A percentile compares a stretch with the other conserved stretches of the same genome.
Evolutionary conservation across 495 filamentous ascomycete species (phyloP).

Genomic region (Aspergillus asperescens): DNA sequence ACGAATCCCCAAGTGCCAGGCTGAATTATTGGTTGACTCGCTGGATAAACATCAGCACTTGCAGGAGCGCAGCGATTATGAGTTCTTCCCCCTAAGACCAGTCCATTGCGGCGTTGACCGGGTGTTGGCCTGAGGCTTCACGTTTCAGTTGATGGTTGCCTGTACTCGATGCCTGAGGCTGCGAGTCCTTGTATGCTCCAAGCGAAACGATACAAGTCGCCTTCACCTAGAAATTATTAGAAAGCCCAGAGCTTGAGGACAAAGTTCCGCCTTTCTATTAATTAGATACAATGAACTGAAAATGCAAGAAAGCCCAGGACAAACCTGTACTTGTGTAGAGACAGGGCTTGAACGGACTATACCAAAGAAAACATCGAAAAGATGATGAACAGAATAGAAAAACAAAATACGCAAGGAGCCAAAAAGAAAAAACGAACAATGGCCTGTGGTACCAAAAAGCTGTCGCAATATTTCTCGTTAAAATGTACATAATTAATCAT

Average conservation of each 20-base stretch:
- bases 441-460: constrained; percentile 7
- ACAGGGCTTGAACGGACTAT: not conserved
- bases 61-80: not conserved
- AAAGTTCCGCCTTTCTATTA: not conserved
- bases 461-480: constrained; percentile 6
- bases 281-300: not conserved
- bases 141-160: not conserved
- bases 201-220: no score
- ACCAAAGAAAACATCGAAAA: not conserved
- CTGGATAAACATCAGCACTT: constrained; percentile 1
- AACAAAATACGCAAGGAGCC: not conserved
- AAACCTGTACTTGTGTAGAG: not conserved
- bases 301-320: no score
- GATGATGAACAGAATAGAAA: not conserved
- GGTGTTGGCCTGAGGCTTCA: not conserved
- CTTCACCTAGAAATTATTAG: no score
- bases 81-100: not conserved
- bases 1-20: not conserved
- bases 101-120: not conserved
- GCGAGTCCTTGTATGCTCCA: no score
- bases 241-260: no score
- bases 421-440: not conserved
- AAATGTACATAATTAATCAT: constrained; percentile 4
- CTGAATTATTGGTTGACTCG: not conserved
- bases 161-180: not conserved